Conservation (phyloP, 129 eudicot genomes). For the Silybum marianum region DNA sequence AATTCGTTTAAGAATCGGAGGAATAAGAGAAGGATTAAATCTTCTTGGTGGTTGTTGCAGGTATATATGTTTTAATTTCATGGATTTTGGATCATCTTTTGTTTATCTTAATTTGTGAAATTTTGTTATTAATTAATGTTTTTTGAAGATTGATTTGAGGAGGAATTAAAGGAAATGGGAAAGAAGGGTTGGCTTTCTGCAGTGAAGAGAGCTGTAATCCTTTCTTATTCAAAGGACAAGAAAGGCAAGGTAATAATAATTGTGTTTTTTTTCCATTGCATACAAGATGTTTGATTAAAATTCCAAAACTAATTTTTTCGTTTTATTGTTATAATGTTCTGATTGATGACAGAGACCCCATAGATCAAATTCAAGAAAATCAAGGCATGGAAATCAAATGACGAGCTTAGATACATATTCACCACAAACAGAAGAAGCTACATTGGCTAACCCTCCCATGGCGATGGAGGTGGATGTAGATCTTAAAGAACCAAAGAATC, state of each 20-base stretch:
- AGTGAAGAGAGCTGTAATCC: conserved; percentile 60
- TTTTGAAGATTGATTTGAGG: conserved; percentile 45
- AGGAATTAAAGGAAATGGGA: conserved; percentile 50
- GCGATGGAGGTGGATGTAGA: conserved; percentile 8
- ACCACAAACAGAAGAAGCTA: conserved; percentile 21
- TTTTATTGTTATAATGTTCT: too few species aligned
- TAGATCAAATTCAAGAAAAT: conserved; percentile 42
- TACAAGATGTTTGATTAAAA: background rate
- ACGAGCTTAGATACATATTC: conserved; percentile 34
- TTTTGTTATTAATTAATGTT: background rate
- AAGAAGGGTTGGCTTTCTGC: conserved; percentile 77
- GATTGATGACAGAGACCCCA: conserved; percentile 39
- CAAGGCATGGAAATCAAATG: conserved; percentile 47
- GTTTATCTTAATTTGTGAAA: background rate
- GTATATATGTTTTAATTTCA: background rate
- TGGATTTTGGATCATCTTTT: background rate
- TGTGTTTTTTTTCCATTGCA: background rate
- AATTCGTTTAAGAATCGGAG: too few species aligned
- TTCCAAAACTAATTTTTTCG: background rate
- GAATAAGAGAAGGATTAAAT: too few species aligned
- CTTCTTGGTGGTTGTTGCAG: too few species aligned
- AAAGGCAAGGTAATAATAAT: conserved; percentile 36
- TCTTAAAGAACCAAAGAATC: conserved; percentile 35
- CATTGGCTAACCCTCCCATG: conserved; percentile 36
- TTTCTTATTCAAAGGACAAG: conserved; percentile 52